Conservation (phyloP, 176 grass and related monocot species). For the Thinopyrum elongatum region DNA sequence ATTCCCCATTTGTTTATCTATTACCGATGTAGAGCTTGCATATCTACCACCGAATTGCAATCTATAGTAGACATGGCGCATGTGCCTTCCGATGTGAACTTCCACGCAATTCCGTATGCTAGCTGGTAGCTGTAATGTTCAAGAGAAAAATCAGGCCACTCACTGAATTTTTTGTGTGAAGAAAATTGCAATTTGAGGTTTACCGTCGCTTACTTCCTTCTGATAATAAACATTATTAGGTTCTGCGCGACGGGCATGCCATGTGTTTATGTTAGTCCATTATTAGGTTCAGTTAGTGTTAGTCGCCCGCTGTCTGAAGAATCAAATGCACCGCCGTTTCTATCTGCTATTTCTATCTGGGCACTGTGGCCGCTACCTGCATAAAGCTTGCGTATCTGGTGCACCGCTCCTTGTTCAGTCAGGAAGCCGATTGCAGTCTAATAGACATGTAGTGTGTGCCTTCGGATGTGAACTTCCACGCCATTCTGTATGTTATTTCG, state of each 20-base stretch:
- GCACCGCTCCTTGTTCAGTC: not conserved
- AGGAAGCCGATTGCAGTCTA: not conserved
- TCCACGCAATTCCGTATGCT: too few species aligned
- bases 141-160: not conserved
- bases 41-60: not conserved
- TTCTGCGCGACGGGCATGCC: not conserved
- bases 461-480: too few species aligned
- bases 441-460: not conserved
- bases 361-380: not conserved
- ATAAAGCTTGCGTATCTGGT: not conserved
- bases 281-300: not conserved
- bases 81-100: too few species aligned
- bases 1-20: slow-evolving; percentile 2
- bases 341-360: not conserved
- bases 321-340: not conserved
- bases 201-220: not conserved
- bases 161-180: not conserved
- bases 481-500: not conserved
- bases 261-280: not conserved
- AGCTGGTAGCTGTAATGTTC: not conserved
- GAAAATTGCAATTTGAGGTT: not conserved
- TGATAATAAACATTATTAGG: not conserved
- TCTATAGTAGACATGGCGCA: not conserved
- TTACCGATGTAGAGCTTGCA: not conserved
- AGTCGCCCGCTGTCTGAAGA: not conserved